A percentile compares a stretch with the other conserved stretches of the same genome.
Evolutionary conservation across 2,329 filamentous ascomycete species (phyloP).

Genomic region (Podosphaera xanthii): DNA sequence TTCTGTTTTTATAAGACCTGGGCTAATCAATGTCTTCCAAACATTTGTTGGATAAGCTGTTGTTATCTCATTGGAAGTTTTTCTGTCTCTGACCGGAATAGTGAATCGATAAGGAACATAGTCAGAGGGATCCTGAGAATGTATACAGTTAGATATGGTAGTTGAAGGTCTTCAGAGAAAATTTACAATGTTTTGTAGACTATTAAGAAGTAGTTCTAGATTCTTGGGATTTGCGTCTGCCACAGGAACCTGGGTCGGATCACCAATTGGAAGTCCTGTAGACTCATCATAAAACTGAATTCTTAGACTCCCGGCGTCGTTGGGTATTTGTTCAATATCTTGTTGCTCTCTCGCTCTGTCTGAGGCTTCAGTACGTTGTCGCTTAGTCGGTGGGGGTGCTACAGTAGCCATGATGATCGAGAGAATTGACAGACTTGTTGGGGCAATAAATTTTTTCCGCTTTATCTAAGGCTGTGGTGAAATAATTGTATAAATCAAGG

Average conservation of each 20-base stretch:
- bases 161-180: neutral
- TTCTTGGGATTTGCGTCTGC: slow-evolving; percentile 76
- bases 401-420: slow-evolving; percentile 46
- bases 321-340: slow-evolving; percentile 44
- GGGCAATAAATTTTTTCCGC: no score
- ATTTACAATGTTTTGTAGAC: slow-evolving; percentile 47
- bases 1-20: slow-evolving; percentile 16
- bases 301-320: slow-evolving; percentile 53
- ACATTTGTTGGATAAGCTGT: slow-evolving; percentile 16
- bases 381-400: slow-evolving; percentile 66
- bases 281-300: slow-evolving; percentile 69
- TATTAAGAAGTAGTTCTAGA: slow-evolving; percentile 68
- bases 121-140: slow-evolving; percentile 30
- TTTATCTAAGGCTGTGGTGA: no score
- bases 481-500: no score
- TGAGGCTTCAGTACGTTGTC: slow-evolving; percentile 54
- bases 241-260: slow-evolving; percentile 44
- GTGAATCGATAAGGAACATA: slow-evolving; percentile 45
- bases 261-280: slow-evolving; percentile 50
- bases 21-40: slow-evolving; percentile 25
- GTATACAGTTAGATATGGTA: neutral
- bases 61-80: slow-evolving; percentile 19
- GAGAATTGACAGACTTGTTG: no score
- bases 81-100: slow-evolving; percentile 22
- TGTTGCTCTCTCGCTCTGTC: slow-evolving; percentile 54